Evolutionary conservation across 176 grass and related monocot genomes (phyloP).

Genomic region (Oryza officinalis): DNA sequence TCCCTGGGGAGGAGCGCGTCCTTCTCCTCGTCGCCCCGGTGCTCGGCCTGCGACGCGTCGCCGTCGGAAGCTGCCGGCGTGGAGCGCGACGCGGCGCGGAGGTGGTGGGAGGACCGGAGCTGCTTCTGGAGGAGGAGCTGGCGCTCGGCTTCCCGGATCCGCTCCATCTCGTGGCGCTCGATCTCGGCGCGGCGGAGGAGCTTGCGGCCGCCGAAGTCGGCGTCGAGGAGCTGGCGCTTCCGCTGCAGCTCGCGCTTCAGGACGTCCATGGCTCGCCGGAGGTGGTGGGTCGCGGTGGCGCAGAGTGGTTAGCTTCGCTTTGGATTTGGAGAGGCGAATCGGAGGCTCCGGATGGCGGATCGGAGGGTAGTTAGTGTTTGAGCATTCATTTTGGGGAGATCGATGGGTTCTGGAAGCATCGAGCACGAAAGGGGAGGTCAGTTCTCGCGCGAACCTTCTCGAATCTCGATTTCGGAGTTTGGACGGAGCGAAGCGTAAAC

Average conservation of each 20-base stretch:
- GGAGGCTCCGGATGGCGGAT: neutral
- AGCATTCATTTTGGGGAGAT: neutral
- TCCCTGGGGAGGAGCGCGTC: conserved; percentile 54
- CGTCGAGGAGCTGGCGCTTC: conserved; percentile 57
- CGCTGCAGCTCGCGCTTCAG: conserved; percentile 74
- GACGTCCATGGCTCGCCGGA: conserved; percentile 52
- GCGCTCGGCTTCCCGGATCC: conserved; percentile 45
- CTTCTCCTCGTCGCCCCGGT: neutral
- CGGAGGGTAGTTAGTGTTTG: neutral
- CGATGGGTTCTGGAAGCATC: conserved; percentile 18
- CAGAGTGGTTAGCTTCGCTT: neutral
- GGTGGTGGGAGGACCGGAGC: neutral
- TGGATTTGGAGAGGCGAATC: neutral
- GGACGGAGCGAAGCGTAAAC: neutral
- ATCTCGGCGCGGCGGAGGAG: conserved; percentile 64
- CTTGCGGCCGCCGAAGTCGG: conserved; percentile 64
- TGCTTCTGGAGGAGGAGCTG: conserved; percentile 45
- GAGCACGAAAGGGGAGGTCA: neutral
- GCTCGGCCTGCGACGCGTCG: neutral
- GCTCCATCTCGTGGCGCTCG: conserved; percentile 55
- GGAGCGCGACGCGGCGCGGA: neutral
- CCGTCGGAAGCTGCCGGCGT: neutral
- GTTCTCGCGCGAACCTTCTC: conserved; percentile 39
- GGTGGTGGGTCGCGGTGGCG: neutral
- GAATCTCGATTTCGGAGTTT: neutral